These are phyloP conservation scores for Solanum pimpinellifolium DNA, from an alignment of 257 asterid genomes.

Conservation along the genomic window DNA sequence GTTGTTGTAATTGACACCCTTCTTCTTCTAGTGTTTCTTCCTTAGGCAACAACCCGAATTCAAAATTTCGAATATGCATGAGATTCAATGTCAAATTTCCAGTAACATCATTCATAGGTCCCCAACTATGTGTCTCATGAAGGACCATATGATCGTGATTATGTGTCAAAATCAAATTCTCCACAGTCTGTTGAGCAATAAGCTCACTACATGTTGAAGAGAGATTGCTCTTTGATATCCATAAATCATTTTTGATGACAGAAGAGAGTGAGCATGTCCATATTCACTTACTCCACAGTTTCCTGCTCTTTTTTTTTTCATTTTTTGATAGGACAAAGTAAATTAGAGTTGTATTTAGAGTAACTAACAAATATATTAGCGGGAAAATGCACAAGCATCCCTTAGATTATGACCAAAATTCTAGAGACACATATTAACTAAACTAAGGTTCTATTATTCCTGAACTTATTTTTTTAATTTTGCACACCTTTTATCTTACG, in stretches of 20 bases:
- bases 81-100: constrained; percentile 39
- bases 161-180: not conserved
- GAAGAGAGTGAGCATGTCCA: constrained; percentile 78
- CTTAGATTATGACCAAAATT: too few relatives aligned
- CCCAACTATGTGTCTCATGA: constrained; percentile 3
- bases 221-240: constrained; percentile 27
- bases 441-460: too few relatives aligned
- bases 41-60: constrained; percentile 13
- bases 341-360: not conserved
- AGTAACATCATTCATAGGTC: not conserved
- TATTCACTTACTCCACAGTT: not conserved
- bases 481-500: too few relatives aligned
- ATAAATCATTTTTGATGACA: constrained; percentile 36
- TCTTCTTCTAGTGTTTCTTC: constrained; percentile 2
- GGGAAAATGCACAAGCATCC: too few relatives aligned
- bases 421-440: too few relatives aligned
- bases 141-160: not conserved
- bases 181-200: too few relatives aligned
- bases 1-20: constrained; percentile 3
- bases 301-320: not conserved
- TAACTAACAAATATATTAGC: not conserved
- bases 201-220: constrained; percentile 29
- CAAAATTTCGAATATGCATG: constrained; percentile 35
- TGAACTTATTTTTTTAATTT: too few relatives aligned
- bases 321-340: not conserved